A percentile compares a stretch with the other conserved stretches of the same genome.
phyloP scores from a whole-genome alignment of 2,329 filamentous ascomycete genomes.

The Clonostachys rosea region DNA sequence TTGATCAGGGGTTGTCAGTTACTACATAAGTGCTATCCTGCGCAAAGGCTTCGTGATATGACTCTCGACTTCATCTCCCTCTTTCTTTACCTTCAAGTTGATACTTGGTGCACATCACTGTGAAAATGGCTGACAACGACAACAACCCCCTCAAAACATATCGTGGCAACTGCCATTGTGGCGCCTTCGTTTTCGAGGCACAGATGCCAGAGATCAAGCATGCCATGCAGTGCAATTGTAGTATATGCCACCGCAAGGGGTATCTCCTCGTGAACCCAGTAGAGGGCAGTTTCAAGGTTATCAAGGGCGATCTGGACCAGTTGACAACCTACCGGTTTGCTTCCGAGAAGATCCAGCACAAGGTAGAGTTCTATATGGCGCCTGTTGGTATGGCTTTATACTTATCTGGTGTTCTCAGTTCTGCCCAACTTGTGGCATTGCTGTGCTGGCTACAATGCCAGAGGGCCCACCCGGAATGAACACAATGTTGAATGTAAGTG shows the following conservation, averaged over 20 bases:
- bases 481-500: too few relatives aligned
- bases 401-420: constrained; percentile 28
- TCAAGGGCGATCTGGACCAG: constrained; percentile 35
- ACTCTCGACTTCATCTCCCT: too few relatives aligned
- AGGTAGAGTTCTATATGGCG: constrained; percentile 18
- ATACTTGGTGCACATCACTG: background rate
- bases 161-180: constrained; percentile 55
- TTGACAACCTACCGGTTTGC: constrained; percentile 41
- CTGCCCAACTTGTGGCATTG: constrained; percentile 44
- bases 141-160: constrained; percentile 27
- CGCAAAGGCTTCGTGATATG: too few relatives aligned
- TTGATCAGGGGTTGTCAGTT: too few relatives aligned
- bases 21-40: too few relatives aligned
- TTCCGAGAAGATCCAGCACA: constrained; percentile 28
- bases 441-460: constrained; percentile 23
- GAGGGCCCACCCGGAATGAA: too few relatives aligned
- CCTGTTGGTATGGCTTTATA: too few relatives aligned
- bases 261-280: constrained; percentile 25
- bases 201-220: constrained; percentile 52
- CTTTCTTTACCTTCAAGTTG: too few relatives aligned
- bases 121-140: background rate
- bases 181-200: constrained; percentile 44
- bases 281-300: constrained; percentile 28
- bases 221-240: constrained; percentile 60
- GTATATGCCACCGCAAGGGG: constrained; percentile 52